phyloP scores from a whole-genome alignment of 202 grass and related monocot species.

The Sporobolus alterniflorus region DNA sequence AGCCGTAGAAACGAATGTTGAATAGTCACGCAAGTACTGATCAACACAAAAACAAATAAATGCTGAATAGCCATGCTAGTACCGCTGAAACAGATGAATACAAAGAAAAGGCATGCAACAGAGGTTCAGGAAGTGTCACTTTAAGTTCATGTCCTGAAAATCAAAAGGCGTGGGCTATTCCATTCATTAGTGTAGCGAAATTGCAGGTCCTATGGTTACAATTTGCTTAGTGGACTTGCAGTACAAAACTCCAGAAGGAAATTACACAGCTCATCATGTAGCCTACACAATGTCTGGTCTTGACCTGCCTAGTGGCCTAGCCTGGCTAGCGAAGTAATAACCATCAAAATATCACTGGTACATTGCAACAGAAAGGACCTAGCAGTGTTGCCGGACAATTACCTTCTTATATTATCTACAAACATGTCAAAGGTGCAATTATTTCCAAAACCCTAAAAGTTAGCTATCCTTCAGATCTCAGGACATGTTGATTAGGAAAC shows the following conservation, averaged over 20 bases:
- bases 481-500: neutral
- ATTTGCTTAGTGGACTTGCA: neutral
- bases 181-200: conserved; percentile 4
- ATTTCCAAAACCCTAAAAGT: neutral
- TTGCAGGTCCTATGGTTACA: neutral
- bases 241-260: neutral
- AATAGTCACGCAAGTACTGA: conserved; percentile 81
- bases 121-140: neutral
- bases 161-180: neutral
- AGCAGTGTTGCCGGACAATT: neutral
- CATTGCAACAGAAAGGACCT: neutral
- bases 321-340: conserved; percentile 16
- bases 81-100: conserved; percentile 56
- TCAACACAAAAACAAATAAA: neutral
- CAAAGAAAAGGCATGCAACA: neutral
- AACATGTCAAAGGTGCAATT: neutral
- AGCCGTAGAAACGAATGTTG: conserved; percentile 78
- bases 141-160: conserved; percentile 5
- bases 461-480: neutral
- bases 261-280: neutral
- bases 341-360: neutral
- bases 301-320: neutral
- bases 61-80: conserved; percentile 59
- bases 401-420: conserved; percentile 1
- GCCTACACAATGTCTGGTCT: neutral